Base-by-base conservation (phyloP, 1,284 basidiomycete genomes). In the Trichosporon coremiiforme region DNA sequence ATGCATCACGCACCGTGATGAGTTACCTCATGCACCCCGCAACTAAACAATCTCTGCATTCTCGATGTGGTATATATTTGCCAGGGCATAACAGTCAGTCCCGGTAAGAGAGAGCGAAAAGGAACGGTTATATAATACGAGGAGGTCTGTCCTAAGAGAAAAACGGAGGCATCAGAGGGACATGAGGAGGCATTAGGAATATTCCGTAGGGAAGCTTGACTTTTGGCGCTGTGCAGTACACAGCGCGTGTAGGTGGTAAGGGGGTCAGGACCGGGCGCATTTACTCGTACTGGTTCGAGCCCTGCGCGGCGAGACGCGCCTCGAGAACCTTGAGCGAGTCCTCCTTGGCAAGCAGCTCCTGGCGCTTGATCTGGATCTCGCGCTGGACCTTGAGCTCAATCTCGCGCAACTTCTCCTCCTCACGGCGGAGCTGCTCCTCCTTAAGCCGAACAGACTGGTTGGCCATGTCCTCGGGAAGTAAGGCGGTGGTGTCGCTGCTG, bases 391-490 rank as follows among this genome's bases (percentile, higher is more conserved):
- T 95, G 84, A 98, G 88, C 83, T 99, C 97, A 83, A 98, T 95
- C 86, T 99, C 97, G 77, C 96, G 93, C 74, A 99, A 87, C 90
- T 96, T 96, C 86, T 97, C 95, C 86, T 97, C 95, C 84, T 99
- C 97, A 73, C 93, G 87, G 77, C 95, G 91, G 72, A 99, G 90
- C 84, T 99, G 97, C 84, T 99, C 96, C 86, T 99, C 96, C 87
- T 98, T 98, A 85, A 98, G 89, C 72, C 95, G 91, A 66, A 98
- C 95, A 68, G 91, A 94, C 85, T 98, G 96, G 74, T 91, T 96
- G 17, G 95, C 95, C 76, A 99, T 89, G 80, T 98, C 97, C 82
- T 99, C 95, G 10, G 95, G 94, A 15, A 81, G 78, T 22, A 92
- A 87, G 77, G 97, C 93, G 31, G 93, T 94, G 33, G 92, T 90